These are phyloP conservation scores for Lentinula aciculospora DNA, from an alignment of 768 basidiomycete species.

Conservation along the genomic window DNA sequence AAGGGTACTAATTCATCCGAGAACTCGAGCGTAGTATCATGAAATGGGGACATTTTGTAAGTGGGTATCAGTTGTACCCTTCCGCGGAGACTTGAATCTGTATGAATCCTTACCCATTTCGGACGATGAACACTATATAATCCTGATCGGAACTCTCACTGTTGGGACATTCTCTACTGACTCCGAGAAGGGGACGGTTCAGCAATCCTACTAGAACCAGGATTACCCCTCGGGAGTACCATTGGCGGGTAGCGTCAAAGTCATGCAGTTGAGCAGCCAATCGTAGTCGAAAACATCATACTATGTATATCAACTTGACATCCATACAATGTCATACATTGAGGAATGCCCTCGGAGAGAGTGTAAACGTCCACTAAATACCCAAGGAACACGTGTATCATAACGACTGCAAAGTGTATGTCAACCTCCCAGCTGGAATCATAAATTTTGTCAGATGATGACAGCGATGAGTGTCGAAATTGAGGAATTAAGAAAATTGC, in stretches of 20 bases:
- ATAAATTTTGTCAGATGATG: conserved; percentile 1
- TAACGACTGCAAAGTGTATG: not conserved
- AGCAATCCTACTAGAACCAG: no score
- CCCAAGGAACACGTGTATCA: not conserved
- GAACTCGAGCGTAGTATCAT: not conserved
- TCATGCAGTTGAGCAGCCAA: not conserved
- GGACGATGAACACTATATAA: not conserved
- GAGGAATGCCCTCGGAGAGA: not conserved
- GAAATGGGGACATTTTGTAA: not conserved
- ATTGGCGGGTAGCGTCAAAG: not conserved
- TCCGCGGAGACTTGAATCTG: not conserved
- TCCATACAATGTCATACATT: not conserved
- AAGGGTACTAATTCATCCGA: not conserved
- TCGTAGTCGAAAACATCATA: not conserved
- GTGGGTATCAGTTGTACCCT: not conserved
- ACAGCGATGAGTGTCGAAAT: not conserved
- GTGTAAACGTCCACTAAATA: no score
- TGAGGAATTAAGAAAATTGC: not conserved
- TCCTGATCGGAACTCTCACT: not conserved
- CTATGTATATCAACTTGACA: not conserved
- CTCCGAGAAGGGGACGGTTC: not conserved
- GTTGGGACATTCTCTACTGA: not conserved
- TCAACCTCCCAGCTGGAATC: conserved; percentile 1
- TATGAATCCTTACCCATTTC: not conserved
- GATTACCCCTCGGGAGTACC: not conserved